Evolutionary conservation across 2,329 filamentous ascomycete species (phyloP).

Genomic region (Colletotrichum australisinense): DNA sequence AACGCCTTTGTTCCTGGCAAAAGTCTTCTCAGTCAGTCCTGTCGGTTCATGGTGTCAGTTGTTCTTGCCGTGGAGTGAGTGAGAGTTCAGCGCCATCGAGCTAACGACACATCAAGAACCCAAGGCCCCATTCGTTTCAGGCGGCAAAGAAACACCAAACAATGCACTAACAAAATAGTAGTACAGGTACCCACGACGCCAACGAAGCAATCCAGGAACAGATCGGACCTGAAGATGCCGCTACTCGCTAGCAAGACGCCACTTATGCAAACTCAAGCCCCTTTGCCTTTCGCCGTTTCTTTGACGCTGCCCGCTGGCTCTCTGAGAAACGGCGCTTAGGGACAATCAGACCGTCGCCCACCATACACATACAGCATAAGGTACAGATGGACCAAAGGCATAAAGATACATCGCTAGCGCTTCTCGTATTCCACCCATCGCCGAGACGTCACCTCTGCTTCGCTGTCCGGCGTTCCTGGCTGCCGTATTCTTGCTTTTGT

Average conservation of each 20-base stretch:
- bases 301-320: no score
- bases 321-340: no score
- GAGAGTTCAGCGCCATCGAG: neutral
- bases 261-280: slow-evolving; percentile 9
- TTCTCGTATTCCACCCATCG: slow-evolving; percentile 7
- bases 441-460: slow-evolving; percentile 8
- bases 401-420: neutral
- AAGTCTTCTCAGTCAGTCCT: no score
- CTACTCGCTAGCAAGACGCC: slow-evolving; percentile 9
- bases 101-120: neutral
- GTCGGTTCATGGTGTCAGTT: neutral
- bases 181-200: neutral
- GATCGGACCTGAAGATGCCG: neutral
- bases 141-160: neutral
- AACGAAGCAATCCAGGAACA: slow-evolving; percentile 20
- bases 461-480: neutral
- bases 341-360: no score
- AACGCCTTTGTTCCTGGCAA: neutral
- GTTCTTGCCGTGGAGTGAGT: neutral
- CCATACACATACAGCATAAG: neutral
- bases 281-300: neutral
- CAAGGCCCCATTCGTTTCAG: neutral
- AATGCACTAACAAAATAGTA: neutral
- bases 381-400: neutral
- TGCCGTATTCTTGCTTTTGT: neutral